These are phyloP conservation scores for Acer campestre DNA, from an alignment of 345 rosid genomes.

Conservation along the genomic window DNA sequence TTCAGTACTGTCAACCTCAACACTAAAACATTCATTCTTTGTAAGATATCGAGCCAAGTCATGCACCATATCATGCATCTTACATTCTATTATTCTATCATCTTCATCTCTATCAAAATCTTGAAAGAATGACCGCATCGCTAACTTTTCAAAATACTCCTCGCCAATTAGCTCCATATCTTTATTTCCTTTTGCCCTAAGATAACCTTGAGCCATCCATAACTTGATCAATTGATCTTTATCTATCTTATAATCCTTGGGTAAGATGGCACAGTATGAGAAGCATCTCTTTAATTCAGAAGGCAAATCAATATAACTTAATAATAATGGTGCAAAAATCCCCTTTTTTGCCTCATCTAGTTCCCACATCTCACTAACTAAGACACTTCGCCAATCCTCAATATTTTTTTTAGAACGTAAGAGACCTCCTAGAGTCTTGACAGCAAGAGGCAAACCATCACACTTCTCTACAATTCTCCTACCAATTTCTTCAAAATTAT, in stretches of 20 bases:
- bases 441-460: background rate
- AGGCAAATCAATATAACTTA: background rate
- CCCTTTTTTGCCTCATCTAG: background rate
- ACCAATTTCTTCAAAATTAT: background rate
- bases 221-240: background rate
- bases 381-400: no score
- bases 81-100: background rate
- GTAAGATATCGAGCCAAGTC: background rate
- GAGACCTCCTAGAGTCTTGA: no score
- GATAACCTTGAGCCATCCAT: background rate
- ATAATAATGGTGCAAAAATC: background rate
- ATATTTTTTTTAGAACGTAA: no score
- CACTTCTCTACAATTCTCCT: background rate
- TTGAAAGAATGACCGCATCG: background rate
- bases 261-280: background rate
- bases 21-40: background rate
- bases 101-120: background rate
- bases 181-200: background rate
- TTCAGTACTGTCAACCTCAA: background rate
- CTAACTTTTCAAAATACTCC: background rate
- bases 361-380: no score
- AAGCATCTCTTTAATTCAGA: background rate
- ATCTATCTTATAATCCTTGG: background rate
- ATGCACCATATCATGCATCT: background rate
- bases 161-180: background rate